phyloP scores from a whole-genome alignment of 768 basidiomycete species.

The Hydnum rufescens region DNA sequence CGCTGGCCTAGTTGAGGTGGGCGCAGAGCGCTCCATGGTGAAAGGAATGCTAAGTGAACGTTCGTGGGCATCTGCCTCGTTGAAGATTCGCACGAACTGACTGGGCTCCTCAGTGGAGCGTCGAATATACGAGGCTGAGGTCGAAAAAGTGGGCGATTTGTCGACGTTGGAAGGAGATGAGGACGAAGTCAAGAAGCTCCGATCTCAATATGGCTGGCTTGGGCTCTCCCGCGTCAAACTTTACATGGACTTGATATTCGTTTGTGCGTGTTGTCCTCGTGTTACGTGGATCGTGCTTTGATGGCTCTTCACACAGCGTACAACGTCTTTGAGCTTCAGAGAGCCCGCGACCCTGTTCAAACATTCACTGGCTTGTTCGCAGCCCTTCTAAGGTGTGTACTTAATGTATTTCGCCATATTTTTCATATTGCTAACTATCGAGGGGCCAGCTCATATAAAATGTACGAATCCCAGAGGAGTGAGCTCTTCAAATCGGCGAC shows the following conservation, averaged over 20 bases:
- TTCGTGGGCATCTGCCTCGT: slow-evolving; percentile 14
- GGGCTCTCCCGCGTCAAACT: slow-evolving; percentile 50
- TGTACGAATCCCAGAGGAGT: not conserved
- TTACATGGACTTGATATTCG: slow-evolving; percentile 70
- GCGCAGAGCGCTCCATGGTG: slow-evolving; percentile 56
- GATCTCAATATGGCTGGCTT: slow-evolving; percentile 59
- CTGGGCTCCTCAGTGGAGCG: slow-evolving; percentile 2
- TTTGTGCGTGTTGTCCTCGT: slow-evolving; percentile 34
- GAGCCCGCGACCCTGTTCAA: slow-evolving; percentile 39
- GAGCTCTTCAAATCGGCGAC: not conserved
- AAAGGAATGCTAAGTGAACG: slow-evolving; percentile 39
- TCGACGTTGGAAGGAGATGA: slow-evolving; percentile 30
- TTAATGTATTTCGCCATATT: not conserved
- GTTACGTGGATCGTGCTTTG: not conserved
- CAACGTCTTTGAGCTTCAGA: slow-evolving; percentile 52
- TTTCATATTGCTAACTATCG: not conserved
- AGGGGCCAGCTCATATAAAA: not conserved
- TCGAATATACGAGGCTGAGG: slow-evolving; percentile 11
- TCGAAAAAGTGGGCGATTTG: slow-evolving; percentile 18
- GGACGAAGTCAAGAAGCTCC: slow-evolving; percentile 30
- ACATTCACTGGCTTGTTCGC: slow-evolving; percentile 47
- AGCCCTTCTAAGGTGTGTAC: slow-evolving; percentile 48
- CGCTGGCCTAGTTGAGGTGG: slow-evolving; percentile 66
- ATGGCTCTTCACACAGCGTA: slow-evolving; percentile 32
- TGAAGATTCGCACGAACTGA: not conserved